These are phyloP conservation scores for Rasamsonia emersonii DNA, from an alignment of 2,329 filamentous ascomycete species.

Conservation along the genomic window DNA sequence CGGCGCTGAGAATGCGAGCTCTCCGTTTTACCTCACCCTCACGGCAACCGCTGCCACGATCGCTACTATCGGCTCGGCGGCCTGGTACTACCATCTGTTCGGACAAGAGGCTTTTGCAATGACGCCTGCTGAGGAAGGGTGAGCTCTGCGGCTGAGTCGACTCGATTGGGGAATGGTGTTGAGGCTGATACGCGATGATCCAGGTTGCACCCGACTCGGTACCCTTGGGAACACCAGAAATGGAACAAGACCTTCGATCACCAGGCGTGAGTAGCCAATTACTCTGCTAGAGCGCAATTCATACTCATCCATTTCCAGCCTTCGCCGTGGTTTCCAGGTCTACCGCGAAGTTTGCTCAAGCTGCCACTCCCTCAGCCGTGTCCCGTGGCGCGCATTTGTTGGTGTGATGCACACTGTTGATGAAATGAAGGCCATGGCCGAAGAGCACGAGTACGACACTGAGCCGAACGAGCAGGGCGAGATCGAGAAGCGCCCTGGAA, in stretches of 20 bases:
- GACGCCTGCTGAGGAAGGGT: constrained; percentile 97
- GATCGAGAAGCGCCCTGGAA: constrained; percentile 96
- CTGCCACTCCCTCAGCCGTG: constrained; percentile 91
- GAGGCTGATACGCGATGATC: constrained; percentile 21
- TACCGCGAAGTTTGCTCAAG: constrained; percentile 97
- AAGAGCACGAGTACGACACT: constrained; percentile 97
- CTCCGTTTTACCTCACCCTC: constrained; percentile 74
- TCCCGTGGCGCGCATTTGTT: constrained; percentile 88
- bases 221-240: constrained; percentile 92
- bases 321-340: constrained; percentile 98
- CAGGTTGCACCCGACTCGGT: constrained; percentile 83
- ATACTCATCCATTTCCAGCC: constrained; percentile 44
- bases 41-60: constrained; percentile 80
- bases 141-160: constrained; percentile 43
- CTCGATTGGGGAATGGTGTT: constrained; percentile 16
- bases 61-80: constrained; percentile 77
- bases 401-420: constrained; percentile 90
- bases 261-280: constrained; percentile 63
- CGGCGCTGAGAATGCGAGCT: constrained; percentile 59
- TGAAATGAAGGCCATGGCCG: constrained; percentile 93
- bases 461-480: constrained; percentile 98
- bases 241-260: constrained; percentile 96
- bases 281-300: constrained; percentile 4
- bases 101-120: constrained; percentile 78
- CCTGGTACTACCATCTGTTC: constrained; percentile 97